Evolutionary conservation across 2,329 filamentous ascomycete species (phyloP).

Genomic region (Colletotrichum sp.): DNA sequence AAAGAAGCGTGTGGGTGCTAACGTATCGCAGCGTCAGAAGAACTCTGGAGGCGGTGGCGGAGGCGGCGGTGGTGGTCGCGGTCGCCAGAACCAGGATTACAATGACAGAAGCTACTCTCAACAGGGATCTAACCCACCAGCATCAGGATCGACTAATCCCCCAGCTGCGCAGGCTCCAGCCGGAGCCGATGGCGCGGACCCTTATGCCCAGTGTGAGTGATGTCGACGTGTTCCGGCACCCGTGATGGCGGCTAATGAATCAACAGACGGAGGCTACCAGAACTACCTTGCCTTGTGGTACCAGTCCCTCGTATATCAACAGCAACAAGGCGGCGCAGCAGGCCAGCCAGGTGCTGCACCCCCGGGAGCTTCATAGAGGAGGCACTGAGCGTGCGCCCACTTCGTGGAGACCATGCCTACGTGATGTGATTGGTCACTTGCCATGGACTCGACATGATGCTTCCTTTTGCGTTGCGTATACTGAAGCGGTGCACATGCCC

Average conservation of each 20-base stretch:
- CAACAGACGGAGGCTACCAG: constrained; percentile 78
- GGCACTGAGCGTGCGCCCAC: neutral
- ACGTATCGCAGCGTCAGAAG: constrained; percentile 54
- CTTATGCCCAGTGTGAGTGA: constrained; percentile 75
- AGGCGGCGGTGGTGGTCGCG: constrained; percentile 43
- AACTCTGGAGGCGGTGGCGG: constrained; percentile 52
- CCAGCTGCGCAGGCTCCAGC: constrained; percentile 44
- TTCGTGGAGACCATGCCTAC: constrained; percentile 14
- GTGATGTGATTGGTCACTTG: constrained; percentile 24
- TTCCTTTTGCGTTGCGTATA: constrained; percentile 20
- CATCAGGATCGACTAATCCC: constrained; percentile 41
- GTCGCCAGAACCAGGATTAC: constrained; percentile 54
- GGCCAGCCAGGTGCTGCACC: constrained; percentile 22
- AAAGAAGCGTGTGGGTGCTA: constrained; percentile 23
- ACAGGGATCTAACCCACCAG: constrained; percentile 40
- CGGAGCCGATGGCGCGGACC: constrained; percentile 62
- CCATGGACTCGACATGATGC: constrained; percentile 22
- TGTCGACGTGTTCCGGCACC: neutral
- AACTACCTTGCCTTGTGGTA: constrained; percentile 84
- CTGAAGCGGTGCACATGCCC: constrained; percentile 17
- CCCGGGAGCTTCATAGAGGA: constrained; percentile 17
- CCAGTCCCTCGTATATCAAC: constrained; percentile 62
- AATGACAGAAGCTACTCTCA: constrained; percentile 60
- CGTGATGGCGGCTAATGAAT: constrained; percentile 25
- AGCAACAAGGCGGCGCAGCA: constrained; percentile 38